phyloP scores from a whole-genome alignment of 2,329 filamentous ascomycete genomes.

The Epichloe coenophiala region DNA sequence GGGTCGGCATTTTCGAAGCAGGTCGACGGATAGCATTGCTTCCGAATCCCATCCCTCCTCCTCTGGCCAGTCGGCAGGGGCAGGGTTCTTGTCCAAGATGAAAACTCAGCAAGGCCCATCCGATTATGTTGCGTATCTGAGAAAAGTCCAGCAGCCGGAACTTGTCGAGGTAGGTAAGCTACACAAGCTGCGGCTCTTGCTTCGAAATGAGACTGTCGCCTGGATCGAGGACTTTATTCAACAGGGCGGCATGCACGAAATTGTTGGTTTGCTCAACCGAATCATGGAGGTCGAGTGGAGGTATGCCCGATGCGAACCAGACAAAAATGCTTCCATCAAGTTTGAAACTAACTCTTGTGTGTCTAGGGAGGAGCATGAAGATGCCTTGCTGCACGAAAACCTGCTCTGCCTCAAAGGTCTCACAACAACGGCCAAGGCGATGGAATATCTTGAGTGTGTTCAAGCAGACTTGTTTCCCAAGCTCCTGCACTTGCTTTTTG shows the following conservation, averaged over 20 bases:
- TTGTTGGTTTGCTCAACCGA: constrained; percentile 74
- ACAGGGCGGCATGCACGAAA: constrained; percentile 83
- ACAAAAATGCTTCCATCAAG: background rate
- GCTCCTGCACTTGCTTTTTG: constrained; percentile 78
- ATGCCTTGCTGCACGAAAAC: constrained; percentile 80
- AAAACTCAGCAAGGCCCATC: constrained; percentile 62
- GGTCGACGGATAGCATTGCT: constrained; percentile 57
- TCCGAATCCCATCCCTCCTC: constrained; percentile 41
- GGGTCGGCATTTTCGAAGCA: constrained; percentile 53
- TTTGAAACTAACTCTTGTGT: constrained; percentile 7
- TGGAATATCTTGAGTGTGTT: constrained; percentile 69
- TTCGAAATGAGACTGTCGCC: constrained; percentile 87
- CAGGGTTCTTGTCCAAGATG: constrained; percentile 50
- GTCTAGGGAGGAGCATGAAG: constrained; percentile 81
- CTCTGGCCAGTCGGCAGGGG: constrained; percentile 38
- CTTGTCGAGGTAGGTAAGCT: constrained; percentile 85
- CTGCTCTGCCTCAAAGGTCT: constrained; percentile 87
- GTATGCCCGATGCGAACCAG: constrained; percentile 25
- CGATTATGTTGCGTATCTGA: constrained; percentile 78
- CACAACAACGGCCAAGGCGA: constrained; percentile 77
- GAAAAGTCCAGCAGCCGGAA: constrained; percentile 68
- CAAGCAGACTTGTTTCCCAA: constrained; percentile 75
- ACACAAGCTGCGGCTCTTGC: constrained; percentile 77
- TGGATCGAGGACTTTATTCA: constrained; percentile 92
- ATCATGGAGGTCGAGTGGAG: constrained; percentile 96